These are phyloP conservation scores for Avena sativa DNA, from an alignment of 176 grass and related monocot genomes.

Conservation along the genomic window DNA sequence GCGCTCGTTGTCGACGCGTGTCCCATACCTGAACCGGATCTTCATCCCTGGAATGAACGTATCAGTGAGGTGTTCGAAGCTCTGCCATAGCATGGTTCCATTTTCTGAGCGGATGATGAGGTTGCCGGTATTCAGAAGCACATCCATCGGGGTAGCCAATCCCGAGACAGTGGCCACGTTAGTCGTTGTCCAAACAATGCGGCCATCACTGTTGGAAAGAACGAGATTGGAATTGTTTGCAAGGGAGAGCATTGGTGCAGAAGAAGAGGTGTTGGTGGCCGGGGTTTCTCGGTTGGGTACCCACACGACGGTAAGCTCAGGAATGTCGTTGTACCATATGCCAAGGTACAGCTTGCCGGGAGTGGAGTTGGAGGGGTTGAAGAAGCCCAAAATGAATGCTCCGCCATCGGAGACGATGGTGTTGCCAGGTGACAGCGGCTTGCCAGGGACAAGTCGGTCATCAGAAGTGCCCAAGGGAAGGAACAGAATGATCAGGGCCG, in stretches of 20 bases:
- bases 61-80: constrained; percentile 20
- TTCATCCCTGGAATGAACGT: constrained; percentile 30
- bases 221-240: constrained; percentile 1
- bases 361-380: not conserved
- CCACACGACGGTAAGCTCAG: not conserved
- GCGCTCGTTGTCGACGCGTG: not conserved
- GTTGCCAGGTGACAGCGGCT: not conserved
- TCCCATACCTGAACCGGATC: not conserved
- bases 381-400: constrained; percentile 11
- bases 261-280: not conserved
- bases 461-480: not conserved
- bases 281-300: not conserved
- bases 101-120: constrained; percentile 19
- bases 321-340: not conserved
- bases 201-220: not conserved
- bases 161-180: not conserved
- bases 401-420: constrained; percentile 2
- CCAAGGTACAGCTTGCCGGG: not conserved
- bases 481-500: not conserved
- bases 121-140: constrained; percentile 40
- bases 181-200: not conserved
- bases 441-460: constrained; percentile 12
- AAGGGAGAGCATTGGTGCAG: not conserved
- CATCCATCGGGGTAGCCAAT: not conserved
- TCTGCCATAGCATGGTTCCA: constrained; percentile 34